Conservation (phyloP, 2,329 filamentous ascomycete genomes). For the Botrytis elliptica region DNA sequence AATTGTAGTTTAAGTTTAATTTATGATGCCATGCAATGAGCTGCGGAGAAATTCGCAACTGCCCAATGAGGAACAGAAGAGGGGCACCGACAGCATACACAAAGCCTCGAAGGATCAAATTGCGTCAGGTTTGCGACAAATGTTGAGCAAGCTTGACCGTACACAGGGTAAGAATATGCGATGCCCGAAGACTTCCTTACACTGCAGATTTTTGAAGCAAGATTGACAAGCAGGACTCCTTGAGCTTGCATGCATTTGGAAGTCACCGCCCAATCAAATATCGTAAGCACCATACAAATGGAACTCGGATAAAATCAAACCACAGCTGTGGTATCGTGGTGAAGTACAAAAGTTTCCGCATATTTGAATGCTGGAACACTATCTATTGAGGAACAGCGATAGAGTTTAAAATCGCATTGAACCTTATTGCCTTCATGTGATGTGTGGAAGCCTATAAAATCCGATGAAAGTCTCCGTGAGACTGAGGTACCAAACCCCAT, state of each 20-base stretch:
- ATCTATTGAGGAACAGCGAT: neutral
- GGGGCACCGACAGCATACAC: neutral
- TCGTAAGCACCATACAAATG: neutral
- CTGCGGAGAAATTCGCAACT: neutral
- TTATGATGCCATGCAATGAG: neutral
- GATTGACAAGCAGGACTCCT: slow-evolving; percentile 9
- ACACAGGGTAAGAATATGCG: neutral
- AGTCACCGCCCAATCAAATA: neutral
- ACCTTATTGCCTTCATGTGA: neutral
- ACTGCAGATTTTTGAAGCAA: slow-evolving; percentile 3
- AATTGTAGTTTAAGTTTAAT: no score
- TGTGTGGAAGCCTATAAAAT: neutral
- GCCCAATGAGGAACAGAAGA: neutral
- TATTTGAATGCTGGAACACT: neutral
- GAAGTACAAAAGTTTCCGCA: neutral
- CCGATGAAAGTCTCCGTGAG: neutral
- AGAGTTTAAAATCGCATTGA: neutral
- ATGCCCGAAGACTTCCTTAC: neutral
- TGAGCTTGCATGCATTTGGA: slow-evolving; percentile 11
- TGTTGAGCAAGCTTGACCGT: neutral
- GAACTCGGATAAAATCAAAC: neutral
- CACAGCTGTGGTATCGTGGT: neutral
- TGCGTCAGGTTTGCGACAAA: neutral
- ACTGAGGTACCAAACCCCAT: neutral
- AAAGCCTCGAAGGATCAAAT: neutral